Evolutionary conservation across 345 rosid species (phyloP).

Genomic region (Iberis pinnata): DNA sequence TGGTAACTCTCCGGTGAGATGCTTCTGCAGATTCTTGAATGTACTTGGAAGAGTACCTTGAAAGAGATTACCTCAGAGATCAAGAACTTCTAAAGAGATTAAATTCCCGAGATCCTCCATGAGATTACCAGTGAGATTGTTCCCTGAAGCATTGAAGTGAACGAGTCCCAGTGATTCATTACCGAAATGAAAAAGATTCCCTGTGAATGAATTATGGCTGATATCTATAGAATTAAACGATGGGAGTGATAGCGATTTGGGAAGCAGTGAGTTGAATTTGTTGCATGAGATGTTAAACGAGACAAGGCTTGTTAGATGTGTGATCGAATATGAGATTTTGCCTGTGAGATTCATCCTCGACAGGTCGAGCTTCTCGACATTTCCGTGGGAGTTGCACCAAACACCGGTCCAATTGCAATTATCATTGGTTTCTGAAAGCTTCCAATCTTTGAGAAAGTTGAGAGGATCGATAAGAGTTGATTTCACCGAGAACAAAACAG

Average conservation of each 20-base stretch:
- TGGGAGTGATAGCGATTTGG: constrained; percentile 45
- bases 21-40: constrained; percentile 56
- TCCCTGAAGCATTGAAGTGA: constrained; percentile 76
- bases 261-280: constrained; percentile 43
- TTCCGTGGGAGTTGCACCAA: constrained; percentile 54
- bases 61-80: constrained; percentile 83
- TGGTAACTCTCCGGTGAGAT: constrained; percentile 73
- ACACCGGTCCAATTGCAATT: constrained; percentile 91
- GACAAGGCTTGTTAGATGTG: constrained; percentile 40
- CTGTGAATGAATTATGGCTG: constrained; percentile 62
- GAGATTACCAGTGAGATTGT: constrained; percentile 60
- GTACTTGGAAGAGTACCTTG: constrained; percentile 65
- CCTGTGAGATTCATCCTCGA: constrained; percentile 79
- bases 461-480: constrained; percentile 54
- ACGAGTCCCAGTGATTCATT: constrained; percentile 48
- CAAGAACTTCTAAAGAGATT: constrained; percentile 54
- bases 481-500: constrained; percentile 53
- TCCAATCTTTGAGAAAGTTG: constrained; percentile 63
- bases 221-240: constrained; percentile 51
- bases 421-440: constrained; percentile 27
- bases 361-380: constrained; percentile 64
- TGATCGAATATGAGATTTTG: constrained; percentile 49
- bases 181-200: constrained; percentile 45
- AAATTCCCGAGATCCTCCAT: constrained; percentile 71
- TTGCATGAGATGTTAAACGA: constrained; percentile 75